phyloP scores from a whole-genome alignment of 257 asterid species.

The Ajuga chamaepitys region DNA sequence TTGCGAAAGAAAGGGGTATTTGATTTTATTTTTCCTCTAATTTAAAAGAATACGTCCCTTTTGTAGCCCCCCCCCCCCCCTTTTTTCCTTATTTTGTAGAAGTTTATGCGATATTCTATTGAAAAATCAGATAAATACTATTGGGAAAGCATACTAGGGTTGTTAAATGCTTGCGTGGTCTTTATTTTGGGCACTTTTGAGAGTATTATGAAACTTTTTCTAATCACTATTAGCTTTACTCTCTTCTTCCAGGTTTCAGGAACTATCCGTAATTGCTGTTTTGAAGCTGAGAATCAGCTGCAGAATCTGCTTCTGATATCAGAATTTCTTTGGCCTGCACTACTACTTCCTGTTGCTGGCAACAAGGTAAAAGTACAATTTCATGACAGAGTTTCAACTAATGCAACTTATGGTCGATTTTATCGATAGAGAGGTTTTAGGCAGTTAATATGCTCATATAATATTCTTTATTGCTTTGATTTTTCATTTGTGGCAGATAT shows the following conservation, averaged over 20 bases:
- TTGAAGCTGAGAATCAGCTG: conserved; percentile 82
- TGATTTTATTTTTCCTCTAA: neutral
- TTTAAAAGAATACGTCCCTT: conserved; percentile 17
- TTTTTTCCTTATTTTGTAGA: neutral
- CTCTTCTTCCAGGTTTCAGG: conserved; percentile 59
- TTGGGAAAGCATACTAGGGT: neutral
- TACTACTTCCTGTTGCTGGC: conserved; percentile 93
- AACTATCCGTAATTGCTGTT: conserved; percentile 96
- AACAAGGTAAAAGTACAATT: conserved; percentile 74
- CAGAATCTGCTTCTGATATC: conserved; percentile 78
- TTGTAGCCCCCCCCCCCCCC: neutral
- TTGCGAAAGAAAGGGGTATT: conserved; percentile 89
- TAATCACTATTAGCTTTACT: neutral
- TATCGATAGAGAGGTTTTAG: neutral
- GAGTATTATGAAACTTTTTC: neutral
- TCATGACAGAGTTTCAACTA: neutral
- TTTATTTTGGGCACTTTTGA: neutral
- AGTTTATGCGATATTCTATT: neutral
- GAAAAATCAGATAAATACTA: neutral
- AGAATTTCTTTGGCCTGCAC: conserved; percentile 96
- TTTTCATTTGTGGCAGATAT: conserved; percentile 60
- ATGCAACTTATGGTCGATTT: neutral
- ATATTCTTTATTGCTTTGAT: neutral
- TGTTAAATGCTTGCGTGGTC: neutral
- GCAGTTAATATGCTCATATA: neutral